phyloP scores from a whole-genome alignment of 2,329 filamentous ascomycete species.

The Sclerotinia sclerotiorum region DNA sequence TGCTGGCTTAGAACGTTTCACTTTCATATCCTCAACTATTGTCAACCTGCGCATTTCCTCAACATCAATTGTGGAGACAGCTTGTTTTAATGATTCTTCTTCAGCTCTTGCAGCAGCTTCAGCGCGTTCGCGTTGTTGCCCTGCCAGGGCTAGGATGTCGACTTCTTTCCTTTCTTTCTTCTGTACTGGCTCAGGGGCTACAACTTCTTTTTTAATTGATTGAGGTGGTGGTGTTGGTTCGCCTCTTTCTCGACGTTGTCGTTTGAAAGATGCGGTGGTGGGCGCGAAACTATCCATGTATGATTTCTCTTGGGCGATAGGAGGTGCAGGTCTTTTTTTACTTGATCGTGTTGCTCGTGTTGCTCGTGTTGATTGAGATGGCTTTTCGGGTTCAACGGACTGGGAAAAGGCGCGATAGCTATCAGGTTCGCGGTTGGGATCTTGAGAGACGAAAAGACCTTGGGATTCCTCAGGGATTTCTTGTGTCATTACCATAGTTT shows the following conservation, averaged over 20 bases:
- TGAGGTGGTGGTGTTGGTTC: conserved; percentile 29
- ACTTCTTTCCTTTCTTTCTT: conserved; percentile 54
- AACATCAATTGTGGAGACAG: conserved; percentile 67
- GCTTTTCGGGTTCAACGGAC: conserved; percentile 22
- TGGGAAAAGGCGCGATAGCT: conserved; percentile 29
- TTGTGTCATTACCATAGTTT: conserved; percentile 58
- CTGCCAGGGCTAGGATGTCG: conserved; percentile 63
- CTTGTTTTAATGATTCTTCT: conserved; percentile 53
- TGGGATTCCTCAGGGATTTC: conserved; percentile 30
- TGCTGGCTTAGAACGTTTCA: conserved; percentile 47
- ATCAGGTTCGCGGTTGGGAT: conserved; percentile 36
- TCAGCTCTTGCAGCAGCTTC: conserved; percentile 61
- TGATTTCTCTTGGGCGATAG: conserved; percentile 40
- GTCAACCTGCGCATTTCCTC: conserved; percentile 71
- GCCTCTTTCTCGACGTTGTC: conserved; percentile 54
- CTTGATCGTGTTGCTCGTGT: conserved; percentile 25
- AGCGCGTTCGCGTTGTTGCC: conserved; percentile 58
- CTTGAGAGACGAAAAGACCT: conserved; percentile 59
- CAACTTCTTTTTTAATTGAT: conserved; percentile 27
- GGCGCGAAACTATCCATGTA: conserved; percentile 74
- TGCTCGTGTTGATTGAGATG: conserved; percentile 4
- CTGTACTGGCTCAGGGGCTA: conserved; percentile 32
- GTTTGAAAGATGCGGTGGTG: conserved; percentile 69
- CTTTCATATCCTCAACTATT: conserved; percentile 73
- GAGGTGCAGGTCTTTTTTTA: conserved; percentile 49